phyloP scores from a whole-genome alignment of 345 rosid genomes.

The Durio zibethinus region DNA sequence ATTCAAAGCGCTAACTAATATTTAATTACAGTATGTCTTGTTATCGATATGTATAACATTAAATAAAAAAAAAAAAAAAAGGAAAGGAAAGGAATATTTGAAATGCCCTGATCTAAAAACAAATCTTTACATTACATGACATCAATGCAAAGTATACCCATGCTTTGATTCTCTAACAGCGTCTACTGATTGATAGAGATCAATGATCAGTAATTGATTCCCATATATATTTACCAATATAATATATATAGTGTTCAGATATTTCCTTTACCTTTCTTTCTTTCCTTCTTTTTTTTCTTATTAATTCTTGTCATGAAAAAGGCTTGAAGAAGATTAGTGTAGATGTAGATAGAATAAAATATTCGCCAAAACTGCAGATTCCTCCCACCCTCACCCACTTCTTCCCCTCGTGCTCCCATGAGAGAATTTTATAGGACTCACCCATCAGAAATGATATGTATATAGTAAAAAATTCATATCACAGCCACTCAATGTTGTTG shows the following conservation, averaged over 20 bases:
- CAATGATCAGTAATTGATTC: background rate
- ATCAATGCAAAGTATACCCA: background rate
- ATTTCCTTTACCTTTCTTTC: background rate
- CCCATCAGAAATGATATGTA: background rate
- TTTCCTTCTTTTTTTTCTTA: background rate
- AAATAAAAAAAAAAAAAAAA: background rate
- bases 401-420: background rate
- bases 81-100: background rate
- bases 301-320: background rate
- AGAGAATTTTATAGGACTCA: background rate
- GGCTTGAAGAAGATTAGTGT: background rate
- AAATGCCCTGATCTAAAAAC: background rate
- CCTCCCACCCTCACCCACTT: background rate
- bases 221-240: too few relatives aligned
- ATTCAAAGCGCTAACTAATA: background rate
- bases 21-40: background rate
- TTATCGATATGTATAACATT: background rate
- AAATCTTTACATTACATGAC: background rate
- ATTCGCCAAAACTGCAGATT: too few relatives aligned
- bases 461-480: background rate
- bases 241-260: too few relatives aligned
- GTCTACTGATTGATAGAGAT: background rate
- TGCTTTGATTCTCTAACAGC: background rate
- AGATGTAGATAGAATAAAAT: too few relatives aligned
- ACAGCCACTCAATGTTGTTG: background rate